Conservation (phyloP, 1,284 basidiomycete species). For the Sporisorium sorghi region DNA sequence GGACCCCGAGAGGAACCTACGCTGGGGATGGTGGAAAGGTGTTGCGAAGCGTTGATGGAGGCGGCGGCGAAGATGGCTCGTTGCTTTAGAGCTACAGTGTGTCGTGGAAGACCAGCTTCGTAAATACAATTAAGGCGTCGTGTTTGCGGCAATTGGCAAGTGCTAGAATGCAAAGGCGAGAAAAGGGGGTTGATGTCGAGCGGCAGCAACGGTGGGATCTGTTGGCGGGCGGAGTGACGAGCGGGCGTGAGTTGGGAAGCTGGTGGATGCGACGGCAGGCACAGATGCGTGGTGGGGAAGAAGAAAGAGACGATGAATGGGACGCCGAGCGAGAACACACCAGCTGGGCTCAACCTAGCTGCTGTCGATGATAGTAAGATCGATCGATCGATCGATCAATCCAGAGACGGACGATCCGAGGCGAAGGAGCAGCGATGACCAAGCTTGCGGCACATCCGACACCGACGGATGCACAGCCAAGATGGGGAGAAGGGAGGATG, state of each 20-base stretch:
- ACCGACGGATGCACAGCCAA: neutral
- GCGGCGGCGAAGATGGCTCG: neutral
- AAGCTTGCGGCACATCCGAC: slow-evolving; percentile 13
- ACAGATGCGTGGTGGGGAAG: slow-evolving; percentile 5
- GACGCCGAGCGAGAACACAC: neutral
- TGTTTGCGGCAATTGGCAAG: neutral
- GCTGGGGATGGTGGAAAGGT: slow-evolving; percentile 1
- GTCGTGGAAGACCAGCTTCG: slow-evolving; percentile 38
- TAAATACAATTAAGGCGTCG: slow-evolving; percentile 1
- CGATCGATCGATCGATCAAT: neutral
- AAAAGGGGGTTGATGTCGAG: slow-evolving; percentile 1
- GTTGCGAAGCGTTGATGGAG: neutral
- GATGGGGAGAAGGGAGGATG: neutral
- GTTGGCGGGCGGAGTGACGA: neutral
- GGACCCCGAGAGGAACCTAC: slow-evolving; percentile 30
- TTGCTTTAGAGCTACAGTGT: neutral
- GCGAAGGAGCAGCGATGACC: neutral
- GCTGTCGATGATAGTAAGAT: neutral
- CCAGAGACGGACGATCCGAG: neutral
- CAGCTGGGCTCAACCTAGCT: slow-evolving; percentile 12
- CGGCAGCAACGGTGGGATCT: slow-evolving; percentile 8
- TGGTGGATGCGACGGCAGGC: too few relatives aligned
- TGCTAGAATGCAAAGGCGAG: neutral
- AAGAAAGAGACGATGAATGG: neutral
- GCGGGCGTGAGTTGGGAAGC: neutral